Percentiles rank a stretch among this genome's conserved stretches.
Evolutionary conservation across 257 asterid species (phyloP).

Genomic region (Capsicum chinense): DNA sequence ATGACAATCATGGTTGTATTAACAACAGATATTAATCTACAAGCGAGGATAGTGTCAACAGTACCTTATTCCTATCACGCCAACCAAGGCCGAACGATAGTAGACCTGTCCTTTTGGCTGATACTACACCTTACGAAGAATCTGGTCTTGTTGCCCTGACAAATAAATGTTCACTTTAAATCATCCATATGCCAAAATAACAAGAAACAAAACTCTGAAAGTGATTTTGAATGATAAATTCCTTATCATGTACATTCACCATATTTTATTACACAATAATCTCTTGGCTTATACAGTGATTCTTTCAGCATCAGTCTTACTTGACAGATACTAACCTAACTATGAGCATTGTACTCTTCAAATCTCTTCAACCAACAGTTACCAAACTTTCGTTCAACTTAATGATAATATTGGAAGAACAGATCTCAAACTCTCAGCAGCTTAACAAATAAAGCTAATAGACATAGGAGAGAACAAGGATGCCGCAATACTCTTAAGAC

Average conservation of each 20-base stretch:
- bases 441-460: no score
- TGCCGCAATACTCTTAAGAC: neutral
- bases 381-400: neutral
- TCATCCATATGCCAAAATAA: constrained; percentile 23
- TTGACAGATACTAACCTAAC: neutral
- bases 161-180: constrained; percentile 21
- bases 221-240: neutral
- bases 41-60: no score
- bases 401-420: no score
- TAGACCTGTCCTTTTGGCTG: constrained; percentile 44
- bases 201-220: neutral
- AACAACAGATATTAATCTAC: no score
- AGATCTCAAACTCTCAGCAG: no score
- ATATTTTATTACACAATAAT: neutral
- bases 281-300: neutral
- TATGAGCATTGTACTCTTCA: neutral
- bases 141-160: constrained; percentile 44
- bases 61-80: no score
- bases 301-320: constrained; percentile 1
- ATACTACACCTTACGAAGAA: constrained; percentile 40
- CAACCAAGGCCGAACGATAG: no score
- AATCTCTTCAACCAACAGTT: neutral
- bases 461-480: neutral
- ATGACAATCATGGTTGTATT: no score
- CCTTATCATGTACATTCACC: no score